Conservation (phyloP, 768 basidiomycete genomes). For the Naganishia friedmannii region DNA sequence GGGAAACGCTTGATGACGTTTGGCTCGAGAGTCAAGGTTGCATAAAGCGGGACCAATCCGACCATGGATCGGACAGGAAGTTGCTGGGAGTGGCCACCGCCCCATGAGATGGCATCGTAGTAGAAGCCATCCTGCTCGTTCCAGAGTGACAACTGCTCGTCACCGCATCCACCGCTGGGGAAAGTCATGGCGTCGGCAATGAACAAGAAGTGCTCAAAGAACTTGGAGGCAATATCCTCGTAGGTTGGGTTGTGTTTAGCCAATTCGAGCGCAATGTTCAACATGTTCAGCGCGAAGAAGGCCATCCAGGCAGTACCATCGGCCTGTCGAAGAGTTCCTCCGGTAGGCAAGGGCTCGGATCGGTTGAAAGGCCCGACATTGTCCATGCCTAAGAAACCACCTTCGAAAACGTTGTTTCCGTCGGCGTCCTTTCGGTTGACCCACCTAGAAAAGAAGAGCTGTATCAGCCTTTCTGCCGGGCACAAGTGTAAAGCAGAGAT, state of each 20-base stretch:
- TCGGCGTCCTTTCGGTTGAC: conserved; percentile 95
- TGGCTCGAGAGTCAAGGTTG: conserved; percentile 89
- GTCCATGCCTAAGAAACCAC: conserved; percentile 95
- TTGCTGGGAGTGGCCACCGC: conserved; percentile 74
- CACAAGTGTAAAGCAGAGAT: conserved; percentile 46
- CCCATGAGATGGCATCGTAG: conserved; percentile 93
- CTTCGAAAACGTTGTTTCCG: conserved; percentile 95
- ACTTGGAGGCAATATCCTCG: conserved; percentile 96
- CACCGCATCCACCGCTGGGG: conserved; percentile 61
- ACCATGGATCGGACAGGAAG: conserved; percentile 91
- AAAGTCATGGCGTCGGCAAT: conserved; percentile 99
- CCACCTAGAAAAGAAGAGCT: conserved; percentile 66
- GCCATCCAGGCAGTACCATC: conserved; percentile 99
- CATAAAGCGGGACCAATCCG: conserved; percentile 95
- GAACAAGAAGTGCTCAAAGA: conserved; percentile 85
- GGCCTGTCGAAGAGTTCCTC: conserved; percentile 88
- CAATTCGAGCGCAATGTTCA: conserved; percentile 94
- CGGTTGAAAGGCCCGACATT: conserved; percentile 98
- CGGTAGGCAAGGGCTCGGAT: conserved; percentile 92
- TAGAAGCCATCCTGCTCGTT: conserved; percentile 97
- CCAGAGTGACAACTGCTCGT: conserved; percentile 77
- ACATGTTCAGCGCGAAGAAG: conserved; percentile 95
- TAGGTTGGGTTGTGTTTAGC: conserved; percentile 97
- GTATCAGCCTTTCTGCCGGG: conserved; percentile 7
- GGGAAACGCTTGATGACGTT: conserved; percentile 83